A percentile compares a stretch with the other conserved stretches of the same genome.
Conservation (phyloP, 2,329 filamentous ascomycete species). For the Drechmeria coniospora region DNA sequence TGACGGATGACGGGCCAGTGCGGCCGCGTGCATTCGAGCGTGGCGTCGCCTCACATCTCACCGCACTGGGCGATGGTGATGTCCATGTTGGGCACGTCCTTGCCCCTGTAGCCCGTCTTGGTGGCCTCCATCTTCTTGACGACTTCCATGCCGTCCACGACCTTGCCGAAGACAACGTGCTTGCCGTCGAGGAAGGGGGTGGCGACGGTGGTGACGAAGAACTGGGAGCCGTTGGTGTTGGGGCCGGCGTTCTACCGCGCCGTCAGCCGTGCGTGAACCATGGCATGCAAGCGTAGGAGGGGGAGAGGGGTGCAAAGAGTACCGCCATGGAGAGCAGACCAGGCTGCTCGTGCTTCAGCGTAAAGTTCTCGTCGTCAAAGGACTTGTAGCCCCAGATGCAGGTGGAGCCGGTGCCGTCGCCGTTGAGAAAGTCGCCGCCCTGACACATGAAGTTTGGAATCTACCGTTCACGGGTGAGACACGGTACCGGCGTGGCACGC, state of each 20-base stretch:
- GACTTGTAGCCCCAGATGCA: slow-evolving; percentile 75
- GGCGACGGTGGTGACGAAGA: slow-evolving; percentile 86
- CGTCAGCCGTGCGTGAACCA: slow-evolving; percentile 1
- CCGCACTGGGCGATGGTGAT: slow-evolving; percentile 77
- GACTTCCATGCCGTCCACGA: slow-evolving; percentile 79
- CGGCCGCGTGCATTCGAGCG: too few species aligned
- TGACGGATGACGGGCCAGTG: neutral
- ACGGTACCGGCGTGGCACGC: too few species aligned
- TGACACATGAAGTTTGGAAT: slow-evolving; percentile 97
- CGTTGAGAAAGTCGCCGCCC: slow-evolving; percentile 88
- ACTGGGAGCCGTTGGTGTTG: slow-evolving; percentile 88
- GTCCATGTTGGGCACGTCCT: slow-evolving; percentile 74
- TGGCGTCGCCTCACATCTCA: slow-evolving; percentile 84
- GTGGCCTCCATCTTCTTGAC: slow-evolving; percentile 87
- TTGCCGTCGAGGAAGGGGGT: slow-evolving; percentile 84
- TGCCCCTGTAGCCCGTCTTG: slow-evolving; percentile 55
- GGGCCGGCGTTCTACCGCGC: slow-evolving; percentile 62
- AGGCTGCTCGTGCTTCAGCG: slow-evolving; percentile 58
- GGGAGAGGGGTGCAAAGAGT: slow-evolving; percentile 8
- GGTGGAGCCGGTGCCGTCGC: slow-evolving; percentile 77
- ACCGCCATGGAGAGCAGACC: slow-evolving; percentile 90
- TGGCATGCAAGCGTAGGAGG: neutral
- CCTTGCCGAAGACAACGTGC: slow-evolving; percentile 89
- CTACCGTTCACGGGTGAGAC: slow-evolving; percentile 27
- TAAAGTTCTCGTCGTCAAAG: slow-evolving; percentile 87